phyloP scores from a whole-genome alignment of 257 asterid species.

The Fraxinus quadrangulata region DNA sequence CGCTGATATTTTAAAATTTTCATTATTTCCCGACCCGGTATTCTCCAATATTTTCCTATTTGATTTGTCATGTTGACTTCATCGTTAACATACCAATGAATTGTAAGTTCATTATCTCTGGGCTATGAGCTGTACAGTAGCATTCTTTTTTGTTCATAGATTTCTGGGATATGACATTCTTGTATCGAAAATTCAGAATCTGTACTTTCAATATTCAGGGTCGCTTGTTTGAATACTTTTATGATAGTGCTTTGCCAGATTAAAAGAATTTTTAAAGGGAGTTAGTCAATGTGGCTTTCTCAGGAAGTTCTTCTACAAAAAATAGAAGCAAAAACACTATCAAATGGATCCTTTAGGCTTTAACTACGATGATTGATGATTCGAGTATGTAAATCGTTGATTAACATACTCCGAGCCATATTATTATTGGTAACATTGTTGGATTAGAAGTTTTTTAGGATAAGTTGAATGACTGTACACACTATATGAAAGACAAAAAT shows the following conservation, averaged over 20 bases:
- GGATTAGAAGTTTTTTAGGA: neutral
- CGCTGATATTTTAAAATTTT: slow-evolving; percentile 22
- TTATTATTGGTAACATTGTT: neutral
- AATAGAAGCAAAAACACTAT: too few species aligned
- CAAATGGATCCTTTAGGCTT: too few species aligned
- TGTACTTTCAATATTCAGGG: neutral
- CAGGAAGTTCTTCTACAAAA: too few species aligned
- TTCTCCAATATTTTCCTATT: slow-evolving; percentile 22
- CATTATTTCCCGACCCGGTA: slow-evolving; percentile 26
- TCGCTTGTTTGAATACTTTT: neutral
- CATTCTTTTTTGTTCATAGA: slow-evolving; percentile 13
- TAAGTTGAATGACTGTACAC: neutral
- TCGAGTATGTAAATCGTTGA: too few species aligned
- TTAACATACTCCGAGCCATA: neutral
- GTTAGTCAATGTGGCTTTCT: too few species aligned
- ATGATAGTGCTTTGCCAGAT: too few species aligned
- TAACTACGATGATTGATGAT: slow-evolving; percentile 18
- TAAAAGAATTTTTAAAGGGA: too few species aligned
- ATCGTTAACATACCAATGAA: slow-evolving; percentile 30
- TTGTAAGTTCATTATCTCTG: slow-evolving; percentile 25
- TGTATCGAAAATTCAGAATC: slow-evolving; percentile 18
- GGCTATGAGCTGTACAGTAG: slow-evolving; percentile 32
- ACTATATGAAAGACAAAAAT: neutral
- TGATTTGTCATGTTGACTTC: slow-evolving; percentile 27
- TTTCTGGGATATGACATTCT: slow-evolving; percentile 29